These are phyloP conservation scores for Tolypocladium sp. DNA, from an alignment of 2,329 filamentous ascomycete genomes.

Conservation along the genomic window DNA sequence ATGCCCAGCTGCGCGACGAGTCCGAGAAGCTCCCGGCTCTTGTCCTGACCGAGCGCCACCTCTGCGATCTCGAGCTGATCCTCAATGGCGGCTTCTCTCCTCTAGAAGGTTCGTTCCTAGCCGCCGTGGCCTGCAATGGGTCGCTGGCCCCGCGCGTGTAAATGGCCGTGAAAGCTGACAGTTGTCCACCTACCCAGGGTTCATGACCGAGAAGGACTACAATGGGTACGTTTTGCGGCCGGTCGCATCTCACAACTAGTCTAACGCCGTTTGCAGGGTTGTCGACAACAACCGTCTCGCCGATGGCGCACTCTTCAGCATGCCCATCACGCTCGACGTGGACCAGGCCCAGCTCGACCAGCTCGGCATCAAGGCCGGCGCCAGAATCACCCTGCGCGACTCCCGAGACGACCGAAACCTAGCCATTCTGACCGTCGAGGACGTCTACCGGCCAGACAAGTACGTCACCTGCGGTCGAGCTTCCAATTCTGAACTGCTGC, in stretches of 20 bases:
- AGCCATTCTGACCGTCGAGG: constrained; percentile 90
- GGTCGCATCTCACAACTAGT: not conserved
- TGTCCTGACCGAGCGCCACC: constrained; percentile 81
- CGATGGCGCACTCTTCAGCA: constrained; percentile 86
- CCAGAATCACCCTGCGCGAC: constrained; percentile 81
- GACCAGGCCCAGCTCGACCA: constrained; percentile 65
- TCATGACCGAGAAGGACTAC: constrained; percentile 97
- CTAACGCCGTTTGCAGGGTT: constrained; percentile 46
- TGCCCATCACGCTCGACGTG: constrained; percentile 92
- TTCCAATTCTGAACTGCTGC: not conserved
- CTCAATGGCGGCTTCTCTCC: constrained; percentile 97
- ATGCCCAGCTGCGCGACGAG: constrained; percentile 71
- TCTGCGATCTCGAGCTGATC: constrained; percentile 95
- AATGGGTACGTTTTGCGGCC: constrained; percentile 58
- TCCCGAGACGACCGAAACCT: constrained; percentile 94
- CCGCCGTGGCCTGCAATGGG: not conserved
- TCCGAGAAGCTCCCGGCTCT: constrained; percentile 81
- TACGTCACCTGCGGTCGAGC: constrained; percentile 33
- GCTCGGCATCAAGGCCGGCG: constrained; percentile 66
- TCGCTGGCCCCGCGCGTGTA: not conserved
- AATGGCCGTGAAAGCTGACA: not conserved
- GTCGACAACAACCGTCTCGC: constrained; percentile 80
- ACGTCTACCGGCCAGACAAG: constrained; percentile 95
- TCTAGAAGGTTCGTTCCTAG: constrained; percentile 66
- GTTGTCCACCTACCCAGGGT: constrained; percentile 47